phyloP scores from a whole-genome alignment of 164 flowering plant species.

The Berberis vulgaris region DNA sequence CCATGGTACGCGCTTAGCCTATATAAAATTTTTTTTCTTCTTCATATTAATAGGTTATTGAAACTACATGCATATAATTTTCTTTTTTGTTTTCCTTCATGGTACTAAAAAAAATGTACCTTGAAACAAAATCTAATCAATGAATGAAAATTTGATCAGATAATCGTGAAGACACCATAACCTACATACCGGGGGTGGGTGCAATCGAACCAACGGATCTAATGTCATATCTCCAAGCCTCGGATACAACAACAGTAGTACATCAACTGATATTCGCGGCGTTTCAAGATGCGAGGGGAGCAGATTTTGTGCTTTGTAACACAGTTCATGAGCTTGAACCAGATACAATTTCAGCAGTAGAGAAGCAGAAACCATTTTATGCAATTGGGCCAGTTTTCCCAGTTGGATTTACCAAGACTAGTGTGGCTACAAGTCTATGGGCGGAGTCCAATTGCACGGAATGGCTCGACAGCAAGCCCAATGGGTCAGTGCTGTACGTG shows the following conservation, averaged over 20 bases:
- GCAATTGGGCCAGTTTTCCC: conserved; percentile 68
- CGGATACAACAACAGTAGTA: conserved; percentile 31
- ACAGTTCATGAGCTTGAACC: conserved; percentile 59
- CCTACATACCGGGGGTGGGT: conserved; percentile 70
- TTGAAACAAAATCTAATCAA: too few relatives aligned
- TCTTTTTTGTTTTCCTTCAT: too few relatives aligned
- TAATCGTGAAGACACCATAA: conserved; percentile 44
- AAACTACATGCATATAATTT: too few relatives aligned
- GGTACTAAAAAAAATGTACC: too few relatives aligned
- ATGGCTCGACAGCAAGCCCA: conserved; percentile 59
- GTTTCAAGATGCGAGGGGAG: conserved; percentile 40
- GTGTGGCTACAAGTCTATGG: conserved; percentile 69
- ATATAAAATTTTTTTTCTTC: not conserved
- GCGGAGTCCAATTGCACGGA: conserved; percentile 63
- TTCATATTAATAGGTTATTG: too few relatives aligned
- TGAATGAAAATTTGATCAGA: conserved; percentile 22
- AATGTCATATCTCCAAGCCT: conserved; percentile 60
- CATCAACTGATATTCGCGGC: conserved; percentile 57
- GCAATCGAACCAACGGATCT: conserved; percentile 52
- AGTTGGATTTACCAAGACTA: conserved; percentile 22
- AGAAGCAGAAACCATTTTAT: conserved; percentile 35
- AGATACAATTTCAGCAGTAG: conserved; percentile 44
- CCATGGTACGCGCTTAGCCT: conserved; percentile 25
- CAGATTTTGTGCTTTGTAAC: conserved; percentile 66
- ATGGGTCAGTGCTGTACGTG: conserved; percentile 63